A percentile compares a stretch with the other conserved stretches of the same genome.
These are phyloP conservation scores for Hemileccinum impolitum DNA, from an alignment of 768 basidiomycete genomes.

Conservation along the genomic window DNA sequence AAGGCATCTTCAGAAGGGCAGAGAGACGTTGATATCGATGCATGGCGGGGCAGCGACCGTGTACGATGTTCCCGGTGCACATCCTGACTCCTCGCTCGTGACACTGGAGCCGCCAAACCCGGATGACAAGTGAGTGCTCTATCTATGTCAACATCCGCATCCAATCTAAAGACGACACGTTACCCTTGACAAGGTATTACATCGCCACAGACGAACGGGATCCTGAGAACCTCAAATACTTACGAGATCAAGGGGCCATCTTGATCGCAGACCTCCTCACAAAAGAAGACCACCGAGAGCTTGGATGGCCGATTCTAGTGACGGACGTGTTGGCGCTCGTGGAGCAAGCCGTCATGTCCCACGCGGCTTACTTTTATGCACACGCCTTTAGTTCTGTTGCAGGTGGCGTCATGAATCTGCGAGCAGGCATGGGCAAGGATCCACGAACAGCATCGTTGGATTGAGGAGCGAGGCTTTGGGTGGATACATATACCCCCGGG, in stretches of 20 bases:
- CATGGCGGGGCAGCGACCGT: constrained; percentile 13
- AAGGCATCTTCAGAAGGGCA: constrained; percentile 18
- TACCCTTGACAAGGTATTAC: constrained; percentile 24
- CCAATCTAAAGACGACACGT: not conserved
- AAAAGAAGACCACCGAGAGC: constrained; percentile 35
- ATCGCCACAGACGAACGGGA: constrained; percentile 44
- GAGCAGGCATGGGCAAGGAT: constrained; percentile 39
- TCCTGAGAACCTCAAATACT: constrained; percentile 27
- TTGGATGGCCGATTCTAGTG: constrained; percentile 42
- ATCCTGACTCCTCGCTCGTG: constrained; percentile 19
- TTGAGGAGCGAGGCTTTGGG: constrained; percentile 3
- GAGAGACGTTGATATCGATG: constrained; percentile 16
- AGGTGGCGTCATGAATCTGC: constrained; percentile 41
- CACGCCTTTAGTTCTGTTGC: constrained; percentile 39
- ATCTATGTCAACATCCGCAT: not conserved
- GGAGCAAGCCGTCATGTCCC: constrained; percentile 38
- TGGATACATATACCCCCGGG: not conserved
- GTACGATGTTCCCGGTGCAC: constrained; percentile 23
- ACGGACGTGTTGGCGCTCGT: constrained; percentile 42
- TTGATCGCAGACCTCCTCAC: constrained; percentile 42
- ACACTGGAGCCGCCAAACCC: constrained; percentile 23
- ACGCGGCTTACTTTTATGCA: constrained; percentile 41
- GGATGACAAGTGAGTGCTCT: constrained; percentile 18
- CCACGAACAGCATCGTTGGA: constrained; percentile 40
- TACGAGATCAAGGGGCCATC: constrained; percentile 36